phyloP scores from a whole-genome alignment of 140 eudicot genomes.

The Flaveria floridana region DNA sequence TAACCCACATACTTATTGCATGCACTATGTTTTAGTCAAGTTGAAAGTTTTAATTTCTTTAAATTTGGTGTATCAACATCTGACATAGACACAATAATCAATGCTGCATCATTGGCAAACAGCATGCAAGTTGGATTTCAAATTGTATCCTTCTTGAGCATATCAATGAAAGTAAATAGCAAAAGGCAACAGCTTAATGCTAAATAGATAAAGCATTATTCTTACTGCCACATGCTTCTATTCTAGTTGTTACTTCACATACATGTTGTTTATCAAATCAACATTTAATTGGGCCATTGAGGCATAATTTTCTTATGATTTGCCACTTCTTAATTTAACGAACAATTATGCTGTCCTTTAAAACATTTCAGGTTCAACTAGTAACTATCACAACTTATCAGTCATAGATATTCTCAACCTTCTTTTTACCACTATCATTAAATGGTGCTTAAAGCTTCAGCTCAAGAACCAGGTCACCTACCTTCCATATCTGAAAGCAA shows the following conservation, averaged over 20 bases:
- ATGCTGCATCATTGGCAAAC: background rate
- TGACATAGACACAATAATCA: background rate
- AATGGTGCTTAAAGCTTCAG: constrained; percentile 72
- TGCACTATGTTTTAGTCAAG: background rate
- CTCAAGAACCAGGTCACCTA: constrained; percentile 53
- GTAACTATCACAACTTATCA: constrained; percentile 22
- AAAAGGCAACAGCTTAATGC: background rate
- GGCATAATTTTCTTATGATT: background rate
- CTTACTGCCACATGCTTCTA: background rate
- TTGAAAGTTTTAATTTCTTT: background rate
- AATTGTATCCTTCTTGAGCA: background rate
- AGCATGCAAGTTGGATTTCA: background rate
- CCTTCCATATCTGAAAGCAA: constrained; percentile 63
- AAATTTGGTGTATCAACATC: background rate
- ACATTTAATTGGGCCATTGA: background rate
- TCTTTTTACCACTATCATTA: constrained; percentile 18
- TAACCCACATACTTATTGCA: background rate
- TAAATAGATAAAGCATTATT: background rate
- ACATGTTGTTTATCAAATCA: background rate
- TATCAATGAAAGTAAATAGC: too few relatives aligned
- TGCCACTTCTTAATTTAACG: constrained; percentile 6
- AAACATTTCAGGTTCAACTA: constrained; percentile 25
- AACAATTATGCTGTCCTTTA: background rate
- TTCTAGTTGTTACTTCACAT: constrained; percentile 1
- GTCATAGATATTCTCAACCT: constrained; percentile 13